Evolutionary conservation across 176 grass and related monocot species (phyloP).

Genomic region (Zea luxurians): DNA sequence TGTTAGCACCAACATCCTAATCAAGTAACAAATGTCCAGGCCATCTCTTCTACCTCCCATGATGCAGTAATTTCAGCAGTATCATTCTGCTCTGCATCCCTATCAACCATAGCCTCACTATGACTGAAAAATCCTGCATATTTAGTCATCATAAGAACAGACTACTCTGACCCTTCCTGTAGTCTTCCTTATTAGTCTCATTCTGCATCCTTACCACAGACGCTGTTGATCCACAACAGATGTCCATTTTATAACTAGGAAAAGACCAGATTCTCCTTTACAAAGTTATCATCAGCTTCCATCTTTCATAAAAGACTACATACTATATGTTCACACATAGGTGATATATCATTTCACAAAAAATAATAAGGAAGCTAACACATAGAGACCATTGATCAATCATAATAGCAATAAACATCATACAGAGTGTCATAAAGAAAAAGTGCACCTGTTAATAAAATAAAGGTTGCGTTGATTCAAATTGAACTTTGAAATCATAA

Average conservation of each 20-base stretch:
- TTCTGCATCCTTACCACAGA: not conserved
- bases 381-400: not conserved
- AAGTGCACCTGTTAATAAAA: not conserved
- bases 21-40: not conserved
- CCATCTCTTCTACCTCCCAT: not conserved
- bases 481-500: not conserved
- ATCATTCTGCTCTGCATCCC: not conserved
- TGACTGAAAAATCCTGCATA: not conserved
- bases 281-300: not conserved
- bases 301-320: not conserved
- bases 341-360: not conserved
- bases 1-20: not conserved
- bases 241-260: not conserved
- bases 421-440: not conserved
- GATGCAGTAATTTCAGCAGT: not conserved
- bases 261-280: not conserved
- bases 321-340: not conserved
- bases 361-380: conserved; percentile 10
- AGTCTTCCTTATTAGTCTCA: not conserved
- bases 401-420: conserved; percentile 6
- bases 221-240: not conserved
- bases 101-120: not conserved
- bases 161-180: not conserved
- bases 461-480: not conserved
- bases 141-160: not conserved